Evolutionary conservation across 2,329 filamentous ascomycete species (phyloP).

Genomic region (Didymella segeticola): DNA sequence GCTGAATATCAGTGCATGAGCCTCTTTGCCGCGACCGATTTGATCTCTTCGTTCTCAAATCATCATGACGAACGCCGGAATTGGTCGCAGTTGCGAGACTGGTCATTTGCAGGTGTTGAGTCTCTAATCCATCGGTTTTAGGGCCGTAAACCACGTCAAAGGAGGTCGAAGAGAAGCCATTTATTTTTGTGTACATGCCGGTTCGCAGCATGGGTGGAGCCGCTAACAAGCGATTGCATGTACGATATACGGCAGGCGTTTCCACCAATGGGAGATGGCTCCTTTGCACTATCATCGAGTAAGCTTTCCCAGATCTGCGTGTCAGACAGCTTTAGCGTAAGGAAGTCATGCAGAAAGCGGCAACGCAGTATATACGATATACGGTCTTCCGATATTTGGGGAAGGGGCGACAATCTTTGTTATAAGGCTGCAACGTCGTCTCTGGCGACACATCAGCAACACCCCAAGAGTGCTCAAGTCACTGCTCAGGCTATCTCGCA

Average conservation of each 20-base stretch:
- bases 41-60: background rate
- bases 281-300: background rate
- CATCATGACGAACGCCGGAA: background rate
- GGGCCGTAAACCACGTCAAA: background rate
- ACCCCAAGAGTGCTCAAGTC: background rate
- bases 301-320: too few species aligned
- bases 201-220: background rate
- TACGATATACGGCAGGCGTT: constrained; percentile 10
- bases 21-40: background rate
- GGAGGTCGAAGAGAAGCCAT: background rate
- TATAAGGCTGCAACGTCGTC: background rate
- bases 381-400: background rate
- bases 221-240: constrained; percentile 1
- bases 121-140: background rate
- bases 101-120: background rate
- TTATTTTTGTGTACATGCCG: background rate
- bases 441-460: background rate
- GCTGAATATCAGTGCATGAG: background rate
- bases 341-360: background rate
- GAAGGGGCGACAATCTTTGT: background rate
- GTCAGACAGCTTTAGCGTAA: background rate
- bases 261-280: background rate
- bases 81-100: background rate
- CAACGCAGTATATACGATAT: constrained; percentile 2
- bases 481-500: background rate